A percentile compares a stretch with the other conserved stretches of the same genome.
phyloP scores from a whole-genome alignment of 2,329 filamentous ascomycete genomes.

The Calonectria crousiana region DNA sequence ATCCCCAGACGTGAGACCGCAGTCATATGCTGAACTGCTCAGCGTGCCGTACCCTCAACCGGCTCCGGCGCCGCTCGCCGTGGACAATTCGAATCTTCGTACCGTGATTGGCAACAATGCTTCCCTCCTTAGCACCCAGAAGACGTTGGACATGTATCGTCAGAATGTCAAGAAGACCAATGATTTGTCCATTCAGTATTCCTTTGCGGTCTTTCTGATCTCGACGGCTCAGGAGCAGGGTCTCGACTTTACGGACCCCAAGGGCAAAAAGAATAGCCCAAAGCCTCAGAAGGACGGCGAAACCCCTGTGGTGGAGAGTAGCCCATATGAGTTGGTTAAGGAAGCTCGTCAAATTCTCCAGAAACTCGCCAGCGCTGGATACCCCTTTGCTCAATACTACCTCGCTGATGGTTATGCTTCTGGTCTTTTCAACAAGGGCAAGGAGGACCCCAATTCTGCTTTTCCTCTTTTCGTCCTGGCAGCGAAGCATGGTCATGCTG shows the following conservation, averaged over 20 bases:
- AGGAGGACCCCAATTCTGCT: conserved; percentile 89
- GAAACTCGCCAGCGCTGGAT: conserved; percentile 85
- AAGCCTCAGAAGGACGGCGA: conserved; percentile 62
- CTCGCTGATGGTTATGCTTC: conserved; percentile 94
- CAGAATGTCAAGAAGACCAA: conserved; percentile 98
- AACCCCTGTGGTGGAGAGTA: conserved; percentile 59
- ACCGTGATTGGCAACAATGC: conserved; percentile 88
- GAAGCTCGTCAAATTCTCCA: conserved; percentile 93
- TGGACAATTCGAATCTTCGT: conserved; percentile 87
- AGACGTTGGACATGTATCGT: conserved; percentile 98
- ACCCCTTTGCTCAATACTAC: conserved; percentile 98
- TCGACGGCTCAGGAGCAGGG: conserved; percentile 87
- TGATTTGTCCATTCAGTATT: conserved; percentile 90
- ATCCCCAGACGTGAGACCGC: conserved; percentile 66
- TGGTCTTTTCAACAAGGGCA: conserved; percentile 94
- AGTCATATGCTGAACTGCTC: conserved; percentile 70
- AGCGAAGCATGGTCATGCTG: conserved; percentile 96
- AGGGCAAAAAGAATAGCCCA: conserved; percentile 59
- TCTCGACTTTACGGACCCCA: conserved; percentile 62
- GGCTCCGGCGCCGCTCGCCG: conserved; percentile 71
- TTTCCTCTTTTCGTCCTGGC: conserved; percentile 94
- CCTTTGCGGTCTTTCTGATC: conserved; percentile 95
- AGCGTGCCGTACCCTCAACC: conserved; percentile 85
- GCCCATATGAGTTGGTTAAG: conserved; percentile 77
- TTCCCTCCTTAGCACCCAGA: conserved; percentile 88